Evolutionary conservation across 2,329 filamentous ascomycete species (phyloP).

Genomic region (Mariannaea elegans): DNA sequence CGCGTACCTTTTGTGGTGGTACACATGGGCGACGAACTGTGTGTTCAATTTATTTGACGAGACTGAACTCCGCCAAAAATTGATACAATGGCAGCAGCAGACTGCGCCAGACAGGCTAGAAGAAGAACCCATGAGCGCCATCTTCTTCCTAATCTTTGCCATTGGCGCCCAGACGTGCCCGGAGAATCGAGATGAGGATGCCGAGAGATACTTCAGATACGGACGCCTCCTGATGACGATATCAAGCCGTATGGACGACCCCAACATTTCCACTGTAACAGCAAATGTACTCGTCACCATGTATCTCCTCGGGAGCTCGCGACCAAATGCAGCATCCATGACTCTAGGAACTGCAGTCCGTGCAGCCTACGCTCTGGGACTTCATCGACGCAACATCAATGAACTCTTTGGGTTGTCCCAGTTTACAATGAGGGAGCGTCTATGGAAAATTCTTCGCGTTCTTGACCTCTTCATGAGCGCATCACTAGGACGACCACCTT

Average conservation of each 20-base stretch:
- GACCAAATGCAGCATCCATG: slow-evolving; percentile 49
- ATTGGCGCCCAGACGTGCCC: slow-evolving; percentile 45
- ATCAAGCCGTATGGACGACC: slow-evolving; percentile 48
- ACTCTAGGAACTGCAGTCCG: slow-evolving; percentile 47
- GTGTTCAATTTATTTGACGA: slow-evolving; percentile 7
- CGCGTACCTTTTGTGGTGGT: background rate
- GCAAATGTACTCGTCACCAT: slow-evolving; percentile 46
- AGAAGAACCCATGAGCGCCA: slow-evolving; percentile 19
- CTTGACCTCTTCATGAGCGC: slow-evolving; percentile 45
- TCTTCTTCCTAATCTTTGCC: slow-evolving; percentile 42
- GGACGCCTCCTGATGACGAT: slow-evolving; percentile 46
- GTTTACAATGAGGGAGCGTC: slow-evolving; percentile 36
- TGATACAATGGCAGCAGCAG: slow-evolving; percentile 39
- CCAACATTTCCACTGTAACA: slow-evolving; percentile 45
- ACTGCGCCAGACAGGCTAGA: slow-evolving; percentile 17
- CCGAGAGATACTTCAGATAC: slow-evolving; percentile 45
- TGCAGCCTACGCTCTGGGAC: slow-evolving; percentile 47
- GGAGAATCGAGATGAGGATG: slow-evolving; percentile 42
- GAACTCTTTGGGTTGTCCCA: slow-evolving; percentile 36
- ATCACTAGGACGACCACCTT: slow-evolving; percentile 43
- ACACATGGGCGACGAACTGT: background rate
- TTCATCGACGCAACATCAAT: slow-evolving; percentile 40
- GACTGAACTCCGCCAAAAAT: slow-evolving; percentile 32
- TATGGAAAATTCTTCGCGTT: slow-evolving; percentile 45
- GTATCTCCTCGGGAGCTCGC: slow-evolving; percentile 47